Evolutionary conservation across 495 filamentous ascomycete genomes (phyloP).

Genomic region (Lindgomyces ingoldianus): DNA sequence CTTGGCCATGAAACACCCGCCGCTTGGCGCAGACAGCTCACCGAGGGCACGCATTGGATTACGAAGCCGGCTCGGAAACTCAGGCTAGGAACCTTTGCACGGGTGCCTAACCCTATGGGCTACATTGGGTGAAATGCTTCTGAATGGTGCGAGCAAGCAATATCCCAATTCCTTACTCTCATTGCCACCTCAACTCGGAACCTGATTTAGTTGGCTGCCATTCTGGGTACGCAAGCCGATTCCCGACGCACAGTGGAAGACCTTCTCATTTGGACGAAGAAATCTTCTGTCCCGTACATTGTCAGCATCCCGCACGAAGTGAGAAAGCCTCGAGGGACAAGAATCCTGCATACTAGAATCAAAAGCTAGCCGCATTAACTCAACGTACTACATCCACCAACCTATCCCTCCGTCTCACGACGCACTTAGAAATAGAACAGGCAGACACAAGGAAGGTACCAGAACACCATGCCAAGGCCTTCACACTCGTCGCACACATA

Average conservation of each 20-base stretch:
- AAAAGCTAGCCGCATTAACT: neutral
- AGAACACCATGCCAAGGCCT: neutral
- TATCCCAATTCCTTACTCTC: neutral
- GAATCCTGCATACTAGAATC: neutral
- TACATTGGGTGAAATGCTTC: neutral
- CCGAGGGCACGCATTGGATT: conserved; percentile 3
- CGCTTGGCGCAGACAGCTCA: conserved; percentile 21
- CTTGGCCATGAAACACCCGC: conserved; percentile 1
- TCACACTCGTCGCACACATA: conserved; percentile 1
- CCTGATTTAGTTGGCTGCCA: neutral
- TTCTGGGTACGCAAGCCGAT: neutral
- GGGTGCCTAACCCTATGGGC: neutral
- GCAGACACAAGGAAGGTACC: neutral
- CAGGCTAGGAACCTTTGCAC: neutral
- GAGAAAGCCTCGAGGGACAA: neutral
- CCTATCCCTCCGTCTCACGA: too few relatives aligned
- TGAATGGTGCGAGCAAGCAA: too few relatives aligned
- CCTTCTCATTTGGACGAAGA: neutral
- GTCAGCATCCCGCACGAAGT: neutral
- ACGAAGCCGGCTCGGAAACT: conserved; percentile 1
- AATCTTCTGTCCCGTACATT: neutral
- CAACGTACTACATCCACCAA: neutral
- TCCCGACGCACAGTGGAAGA: neutral
- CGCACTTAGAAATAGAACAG: neutral
- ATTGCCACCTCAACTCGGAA: neutral